Evolutionary conservation across 495 filamentous ascomycete species (phyloP).

Genomic region (Copromyces sp.): DNA sequence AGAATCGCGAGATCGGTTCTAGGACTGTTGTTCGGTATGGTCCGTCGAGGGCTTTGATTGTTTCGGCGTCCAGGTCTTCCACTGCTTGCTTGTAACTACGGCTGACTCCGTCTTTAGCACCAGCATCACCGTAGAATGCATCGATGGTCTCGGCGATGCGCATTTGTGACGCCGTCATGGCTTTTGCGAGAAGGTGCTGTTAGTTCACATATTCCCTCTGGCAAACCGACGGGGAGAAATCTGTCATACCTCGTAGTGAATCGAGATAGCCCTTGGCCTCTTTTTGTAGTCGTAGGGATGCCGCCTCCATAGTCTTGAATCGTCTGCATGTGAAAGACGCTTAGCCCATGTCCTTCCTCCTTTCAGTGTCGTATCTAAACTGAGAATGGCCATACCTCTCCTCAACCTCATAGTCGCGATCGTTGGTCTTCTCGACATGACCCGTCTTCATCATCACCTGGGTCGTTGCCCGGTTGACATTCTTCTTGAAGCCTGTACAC

Average conservation of each 20-base stretch:
- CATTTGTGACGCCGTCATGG: conserved; percentile 99
- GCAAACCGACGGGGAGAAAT: neutral
- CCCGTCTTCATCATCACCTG: conserved; percentile 99
- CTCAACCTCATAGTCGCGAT: conserved; percentile 97
- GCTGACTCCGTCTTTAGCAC: conserved; percentile 86
- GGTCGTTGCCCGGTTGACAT: conserved; percentile 95
- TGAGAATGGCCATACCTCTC: conserved; percentile 52
- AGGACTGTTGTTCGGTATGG: conserved; percentile 91
- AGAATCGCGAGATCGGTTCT: conserved; percentile 90
- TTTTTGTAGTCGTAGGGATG: conserved; percentile 83
- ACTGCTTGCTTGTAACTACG: conserved; percentile 96
- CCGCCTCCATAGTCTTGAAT: conserved; percentile 92
- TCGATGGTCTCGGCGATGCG: conserved; percentile 98
- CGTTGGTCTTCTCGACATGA: conserved; percentile 95
- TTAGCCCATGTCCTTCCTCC: conserved; percentile 1
- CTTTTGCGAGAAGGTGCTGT: conserved; percentile 29
- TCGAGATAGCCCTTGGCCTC: conserved; percentile 97
- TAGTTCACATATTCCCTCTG: conserved; percentile 1
- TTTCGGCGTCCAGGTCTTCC: conserved; percentile 93
- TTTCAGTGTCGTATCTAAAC: neutral
- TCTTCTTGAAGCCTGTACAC: conserved; percentile 86
- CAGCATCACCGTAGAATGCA: conserved; percentile 95
- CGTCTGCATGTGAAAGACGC: conserved; percentile 41
- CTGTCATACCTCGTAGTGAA: conserved; percentile 66
- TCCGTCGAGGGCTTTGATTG: conserved; percentile 96